These are phyloP conservation scores for Cladophialophora carrionii DNA, from an alignment of 2,329 filamentous ascomycete species.

Conservation along the genomic window DNA sequence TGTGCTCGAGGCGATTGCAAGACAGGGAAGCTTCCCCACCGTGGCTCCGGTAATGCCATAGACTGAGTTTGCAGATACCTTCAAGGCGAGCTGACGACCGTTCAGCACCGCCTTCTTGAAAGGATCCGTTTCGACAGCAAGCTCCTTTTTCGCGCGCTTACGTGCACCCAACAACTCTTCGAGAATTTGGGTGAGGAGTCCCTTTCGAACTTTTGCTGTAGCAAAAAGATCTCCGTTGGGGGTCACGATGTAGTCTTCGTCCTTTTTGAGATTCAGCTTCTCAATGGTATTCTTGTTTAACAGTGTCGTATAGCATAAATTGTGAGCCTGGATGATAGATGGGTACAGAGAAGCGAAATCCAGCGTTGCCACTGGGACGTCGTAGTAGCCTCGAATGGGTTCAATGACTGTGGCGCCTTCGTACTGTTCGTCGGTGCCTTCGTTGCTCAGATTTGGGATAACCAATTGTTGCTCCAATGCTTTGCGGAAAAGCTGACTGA, in stretches of 20 bases:
- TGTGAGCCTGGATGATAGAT: slow-evolving; percentile 98
- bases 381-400: slow-evolving; percentile 88
- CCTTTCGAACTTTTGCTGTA: slow-evolving; percentile 85
- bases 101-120: slow-evolving; percentile 99
- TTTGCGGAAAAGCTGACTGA: slow-evolving; percentile 96
- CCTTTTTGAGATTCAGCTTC: slow-evolving; percentile 75
- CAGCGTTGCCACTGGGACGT: slow-evolving; percentile 90
- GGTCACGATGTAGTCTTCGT: slow-evolving; percentile 94
- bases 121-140: slow-evolving; percentile 84
- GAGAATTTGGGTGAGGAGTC: slow-evolving; percentile 89
- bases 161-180: slow-evolving; percentile 89
- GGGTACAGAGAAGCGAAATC: slow-evolving; percentile 99
- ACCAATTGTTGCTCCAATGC: slow-evolving; percentile 90
- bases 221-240: slow-evolving; percentile 94
- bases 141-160: slow-evolving; percentile 91
- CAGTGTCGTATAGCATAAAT: slow-evolving; percentile 94
- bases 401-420: slow-evolving; percentile 98
- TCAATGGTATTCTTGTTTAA: slow-evolving; percentile 78
- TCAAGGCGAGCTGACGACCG: slow-evolving; percentile 92
- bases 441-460: slow-evolving; percentile 79
- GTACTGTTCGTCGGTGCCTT: slow-evolving; percentile 82
- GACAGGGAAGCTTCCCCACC: slow-evolving; percentile 90
- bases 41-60: slow-evolving; percentile 97
- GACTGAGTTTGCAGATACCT: slow-evolving; percentile 95
- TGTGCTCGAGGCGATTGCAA: slow-evolving; percentile 93